These are phyloP conservation scores for Cryphonectria radicalis DNA, from an alignment of 2,329 filamentous ascomycete species.

Conservation along the genomic window DNA sequence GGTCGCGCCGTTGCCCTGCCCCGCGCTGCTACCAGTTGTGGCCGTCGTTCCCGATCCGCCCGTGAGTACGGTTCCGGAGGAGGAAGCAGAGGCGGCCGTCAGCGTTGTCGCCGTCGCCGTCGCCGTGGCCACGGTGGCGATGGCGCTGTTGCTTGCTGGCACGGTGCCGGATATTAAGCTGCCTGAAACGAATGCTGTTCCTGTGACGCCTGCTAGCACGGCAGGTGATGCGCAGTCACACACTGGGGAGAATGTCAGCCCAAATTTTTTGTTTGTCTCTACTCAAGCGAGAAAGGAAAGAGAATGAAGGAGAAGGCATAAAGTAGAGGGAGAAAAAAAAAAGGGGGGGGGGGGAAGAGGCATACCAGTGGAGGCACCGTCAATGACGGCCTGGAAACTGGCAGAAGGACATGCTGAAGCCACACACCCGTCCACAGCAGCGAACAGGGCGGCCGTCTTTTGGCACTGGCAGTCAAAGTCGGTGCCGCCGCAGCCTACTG, in stretches of 20 bases:
- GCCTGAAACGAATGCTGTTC: conserved; percentile 22
- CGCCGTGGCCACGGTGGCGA: neutral
- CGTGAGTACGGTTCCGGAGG: conserved; percentile 3
- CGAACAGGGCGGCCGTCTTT: conserved; percentile 37
- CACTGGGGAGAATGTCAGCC: conserved; percentile 5
- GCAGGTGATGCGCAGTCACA: conserved; percentile 25
- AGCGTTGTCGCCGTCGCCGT: neutral
- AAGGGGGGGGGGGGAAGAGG: neutral
- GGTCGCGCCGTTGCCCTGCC: conserved; percentile 11
- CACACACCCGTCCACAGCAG: conserved; percentile 41
- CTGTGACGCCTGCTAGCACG: conserved; percentile 13
- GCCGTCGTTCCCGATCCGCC: neutral
- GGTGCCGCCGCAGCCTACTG: conserved; percentile 37
- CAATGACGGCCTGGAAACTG: conserved; percentile 39
- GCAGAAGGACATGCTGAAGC: conserved; percentile 33
- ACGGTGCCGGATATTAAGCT: neutral
- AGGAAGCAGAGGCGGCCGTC: neutral
- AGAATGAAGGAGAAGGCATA: neutral
- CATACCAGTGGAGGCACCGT: conserved; percentile 37
- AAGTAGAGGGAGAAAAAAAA: neutral
- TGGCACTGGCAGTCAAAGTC: conserved; percentile 41
- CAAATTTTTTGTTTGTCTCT: neutral
- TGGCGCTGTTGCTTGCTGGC: conserved; percentile 19
- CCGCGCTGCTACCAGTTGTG: neutral
- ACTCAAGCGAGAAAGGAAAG: neutral